Conservation (phyloP, 305 asterid species). For the Fraxinus velutina region DNA sequence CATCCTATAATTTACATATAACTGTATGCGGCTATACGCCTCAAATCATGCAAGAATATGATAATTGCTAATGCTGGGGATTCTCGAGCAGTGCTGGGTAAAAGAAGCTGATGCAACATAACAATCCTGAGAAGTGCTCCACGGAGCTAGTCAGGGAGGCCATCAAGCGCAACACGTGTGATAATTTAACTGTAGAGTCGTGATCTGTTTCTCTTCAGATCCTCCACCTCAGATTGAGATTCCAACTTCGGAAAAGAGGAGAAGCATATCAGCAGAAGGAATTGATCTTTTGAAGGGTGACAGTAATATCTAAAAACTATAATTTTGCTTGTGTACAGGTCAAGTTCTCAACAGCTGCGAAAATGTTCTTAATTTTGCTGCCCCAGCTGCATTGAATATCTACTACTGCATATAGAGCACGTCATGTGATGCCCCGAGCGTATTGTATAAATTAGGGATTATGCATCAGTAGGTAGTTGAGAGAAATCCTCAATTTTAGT, state of each 20-base stretch:
- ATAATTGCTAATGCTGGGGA: slow-evolving; percentile 85
- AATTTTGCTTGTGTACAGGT: neutral
- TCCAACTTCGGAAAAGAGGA: slow-evolving; percentile 56
- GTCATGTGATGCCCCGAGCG: neutral
- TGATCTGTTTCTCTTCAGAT: slow-evolving; percentile 69
- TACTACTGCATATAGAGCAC: neutral
- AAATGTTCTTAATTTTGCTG: neutral
- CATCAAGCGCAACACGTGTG: slow-evolving; percentile 75
- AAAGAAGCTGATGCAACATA: slow-evolving; percentile 79
- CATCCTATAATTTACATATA: neutral
- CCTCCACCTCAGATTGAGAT: slow-evolving; percentile 75
- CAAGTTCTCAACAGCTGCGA: neutral
- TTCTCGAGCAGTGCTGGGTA: slow-evolving; percentile 86
- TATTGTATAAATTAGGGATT: neutral
- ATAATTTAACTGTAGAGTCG: slow-evolving; percentile 64
- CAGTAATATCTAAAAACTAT: slow-evolving; percentile 40
- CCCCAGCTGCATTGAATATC: neutral
- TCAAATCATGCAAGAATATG: slow-evolving; percentile 49
- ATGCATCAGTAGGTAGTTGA: neutral
- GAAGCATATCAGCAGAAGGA: slow-evolving; percentile 95
- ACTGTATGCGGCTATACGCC: neutral
- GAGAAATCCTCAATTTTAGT: slow-evolving; percentile 2
- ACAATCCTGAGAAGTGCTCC: slow-evolving; percentile 75
- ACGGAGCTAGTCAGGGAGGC: slow-evolving; percentile 73
- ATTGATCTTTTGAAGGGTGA: slow-evolving; percentile 82